Percentiles rank a stretch among this genome's conserved stretches.
Conservation (phyloP, 768 basidiomycete species). For the Tricholomella constricta region DNA sequence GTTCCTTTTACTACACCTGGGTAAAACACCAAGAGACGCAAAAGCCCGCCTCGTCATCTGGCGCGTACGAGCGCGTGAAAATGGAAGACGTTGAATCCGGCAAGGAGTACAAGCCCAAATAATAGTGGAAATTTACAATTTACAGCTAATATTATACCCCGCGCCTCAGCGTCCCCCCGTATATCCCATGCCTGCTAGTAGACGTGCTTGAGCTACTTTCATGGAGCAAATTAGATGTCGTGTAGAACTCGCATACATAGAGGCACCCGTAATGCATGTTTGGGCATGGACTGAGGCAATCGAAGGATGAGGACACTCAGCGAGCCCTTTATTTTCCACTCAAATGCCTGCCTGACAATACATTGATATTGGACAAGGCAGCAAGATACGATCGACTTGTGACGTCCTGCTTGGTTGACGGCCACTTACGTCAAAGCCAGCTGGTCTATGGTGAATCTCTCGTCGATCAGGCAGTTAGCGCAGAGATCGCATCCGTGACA, state of each 20-base stretch:
- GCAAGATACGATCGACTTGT: no score
- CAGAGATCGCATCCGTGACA: conserved; percentile 16
- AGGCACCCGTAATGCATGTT: background rate
- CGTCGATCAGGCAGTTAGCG: conserved; percentile 13
- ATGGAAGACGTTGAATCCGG: conserved; percentile 67
- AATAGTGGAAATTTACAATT: conserved; percentile 5
- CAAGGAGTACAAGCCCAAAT: conserved; percentile 24
- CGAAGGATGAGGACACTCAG: no score
- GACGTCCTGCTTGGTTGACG: no score
- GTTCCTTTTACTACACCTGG: conserved; percentile 89
- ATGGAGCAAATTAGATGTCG: background rate
- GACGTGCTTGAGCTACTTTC: background rate
- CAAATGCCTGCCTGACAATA: conserved; percentile 7
- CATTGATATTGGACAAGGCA: no score
- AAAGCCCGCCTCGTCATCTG: conserved; percentile 24
- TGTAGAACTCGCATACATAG: conserved; percentile 2
- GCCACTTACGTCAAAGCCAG: no score
- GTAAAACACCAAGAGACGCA: conserved; percentile 75
- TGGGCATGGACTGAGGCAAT: background rate
- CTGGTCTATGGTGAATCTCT: conserved; percentile 10
- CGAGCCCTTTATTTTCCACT: conserved; percentile 1
- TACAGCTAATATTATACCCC: conserved; percentile 13
- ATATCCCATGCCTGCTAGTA: conserved; percentile 6
- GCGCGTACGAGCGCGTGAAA: conserved; percentile 60
- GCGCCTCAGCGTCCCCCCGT: background rate